phyloP scores from a whole-genome alignment of 1,284 basidiomycete species.

The Ustilago esculenta region DNA sequence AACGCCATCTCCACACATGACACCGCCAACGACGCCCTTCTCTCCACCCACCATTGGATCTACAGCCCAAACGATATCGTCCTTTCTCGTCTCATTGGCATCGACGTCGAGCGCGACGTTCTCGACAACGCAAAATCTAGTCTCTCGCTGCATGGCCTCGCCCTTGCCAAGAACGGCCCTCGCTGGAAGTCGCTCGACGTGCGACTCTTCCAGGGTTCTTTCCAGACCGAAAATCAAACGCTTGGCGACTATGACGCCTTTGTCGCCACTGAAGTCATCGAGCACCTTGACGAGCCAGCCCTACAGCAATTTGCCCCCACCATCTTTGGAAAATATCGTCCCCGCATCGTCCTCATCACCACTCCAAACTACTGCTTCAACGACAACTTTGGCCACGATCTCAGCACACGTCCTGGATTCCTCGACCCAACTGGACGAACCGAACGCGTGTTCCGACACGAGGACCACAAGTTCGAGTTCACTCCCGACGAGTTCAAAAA shows the following conservation, averaged over 20 bases:
- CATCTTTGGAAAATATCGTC: constrained; percentile 83
- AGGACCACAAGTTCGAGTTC: constrained; percentile 94
- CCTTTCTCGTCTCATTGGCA: constrained; percentile 35
- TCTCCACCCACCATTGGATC: constrained; percentile 44
- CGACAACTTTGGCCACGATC: constrained; percentile 73
- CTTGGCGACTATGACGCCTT: constrained; percentile 83
- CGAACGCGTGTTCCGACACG: constrained; percentile 74
- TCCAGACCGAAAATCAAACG: constrained; percentile 79
- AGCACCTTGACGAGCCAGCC: constrained; percentile 79
- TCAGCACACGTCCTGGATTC: constrained; percentile 69
- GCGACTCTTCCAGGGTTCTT: constrained; percentile 73
- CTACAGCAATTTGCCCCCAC: constrained; percentile 82
- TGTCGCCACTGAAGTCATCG: constrained; percentile 87
- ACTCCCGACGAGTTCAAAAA: constrained; percentile 79
- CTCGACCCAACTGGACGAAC: constrained; percentile 81
- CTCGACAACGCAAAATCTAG: constrained; percentile 44
- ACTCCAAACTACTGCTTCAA: constrained; percentile 93
- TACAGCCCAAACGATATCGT: constrained; percentile 47
- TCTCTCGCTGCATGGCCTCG: constrained; percentile 46
- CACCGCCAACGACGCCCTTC: constrained; percentile 11
- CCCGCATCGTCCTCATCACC: constrained; percentile 81
- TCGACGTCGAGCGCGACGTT: constrained; percentile 53
- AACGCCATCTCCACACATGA: constrained; percentile 7
- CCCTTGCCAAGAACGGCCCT: constrained; percentile 36
- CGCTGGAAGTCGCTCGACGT: constrained; percentile 52